Conservation (phyloP, 805 yeast genomes). For the Tetrapisispora fleetii region DNA sequence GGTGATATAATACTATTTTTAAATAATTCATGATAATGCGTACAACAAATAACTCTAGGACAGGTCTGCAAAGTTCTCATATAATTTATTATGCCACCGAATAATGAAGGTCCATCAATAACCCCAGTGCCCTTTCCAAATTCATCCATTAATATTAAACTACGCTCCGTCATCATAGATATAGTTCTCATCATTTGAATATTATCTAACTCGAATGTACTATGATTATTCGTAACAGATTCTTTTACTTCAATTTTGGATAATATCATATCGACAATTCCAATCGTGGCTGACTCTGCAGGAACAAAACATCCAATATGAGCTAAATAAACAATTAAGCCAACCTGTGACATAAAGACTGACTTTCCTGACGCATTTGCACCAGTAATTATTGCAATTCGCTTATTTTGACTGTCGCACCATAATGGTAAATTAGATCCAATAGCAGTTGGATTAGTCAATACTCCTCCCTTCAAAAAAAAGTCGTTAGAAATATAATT, state of each 20-base stretch:
- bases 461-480: constrained; percentile 17
- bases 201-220: constrained; percentile 44
- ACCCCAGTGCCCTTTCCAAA: constrained; percentile 46
- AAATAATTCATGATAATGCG: constrained; percentile 38
- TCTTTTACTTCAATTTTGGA: constrained; percentile 38
- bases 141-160: constrained; percentile 42
- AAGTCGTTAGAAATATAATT: constrained; percentile 38
- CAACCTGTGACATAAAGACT: constrained; percentile 39
- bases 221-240: constrained; percentile 31
- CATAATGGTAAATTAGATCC: neutral
- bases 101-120: constrained; percentile 37
- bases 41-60: constrained; percentile 30
- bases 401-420: constrained; percentile 14
- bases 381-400: constrained; percentile 37
- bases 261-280: constrained; percentile 38
- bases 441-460: neutral
- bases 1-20: constrained; percentile 16
- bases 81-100: constrained; percentile 31
- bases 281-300: constrained; percentile 36
- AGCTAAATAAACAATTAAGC: constrained; percentile 38
- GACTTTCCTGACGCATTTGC: constrained; percentile 46
- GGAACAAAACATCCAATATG: constrained; percentile 51
- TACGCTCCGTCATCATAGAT: constrained; percentile 30
- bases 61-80: constrained; percentile 11
- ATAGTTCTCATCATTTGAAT: constrained; percentile 36